Base-by-base conservation (phyloP, 257 asterid species). In the Mentha longifolia region DNA sequence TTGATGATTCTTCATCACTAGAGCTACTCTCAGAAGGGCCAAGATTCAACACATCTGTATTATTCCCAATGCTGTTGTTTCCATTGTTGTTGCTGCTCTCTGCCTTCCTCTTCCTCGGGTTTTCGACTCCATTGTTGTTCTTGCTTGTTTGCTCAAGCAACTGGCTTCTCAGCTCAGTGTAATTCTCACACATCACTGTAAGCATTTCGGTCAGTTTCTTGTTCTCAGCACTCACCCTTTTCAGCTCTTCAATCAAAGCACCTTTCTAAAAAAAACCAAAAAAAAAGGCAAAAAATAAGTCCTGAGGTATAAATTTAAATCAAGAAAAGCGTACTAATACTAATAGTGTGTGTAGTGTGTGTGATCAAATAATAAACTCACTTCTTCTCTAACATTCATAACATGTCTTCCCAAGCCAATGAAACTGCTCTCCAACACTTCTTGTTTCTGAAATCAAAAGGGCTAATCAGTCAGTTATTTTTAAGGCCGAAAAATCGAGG, bases 11-110 rank as follows among this genome's bases (percentile, higher is more conserved):
- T 77, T 92, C 98, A 60, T 89, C 98, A 62, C 94, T 87, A 0
- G 96, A 92, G 80, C 95, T 89, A 76, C 95, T 86, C 72, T 87
- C 98, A 5, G 91, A 82, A 19, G 81, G 70, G 14, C 86, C 85
- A 30, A 67, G 28, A 47, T 70, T 83, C 17, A 65, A 59, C 12
- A 30, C 78, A 19, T 66, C 75, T n/a, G 28, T 16, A 49, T n/a
- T 16, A 11, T 70, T 70, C 5, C 22, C 70, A 62, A 46, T 75
- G 33, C 68, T 67, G 42, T 52, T 75, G 25, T 49, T n/a, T 10
- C 7, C 8, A 19, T 28, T 46, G 67, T 58, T 43, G 78, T 52
- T 81, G 75, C 49, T 72, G 76, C 67, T 50, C 45, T 86, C 87
- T 7, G 86, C 65, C 77, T 89, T 93, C 65, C 95, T 83, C 78